phyloP scores from a whole-genome alignment of 139 green algal genomes.

The Chlamydomonas asymmetrica region DNA sequence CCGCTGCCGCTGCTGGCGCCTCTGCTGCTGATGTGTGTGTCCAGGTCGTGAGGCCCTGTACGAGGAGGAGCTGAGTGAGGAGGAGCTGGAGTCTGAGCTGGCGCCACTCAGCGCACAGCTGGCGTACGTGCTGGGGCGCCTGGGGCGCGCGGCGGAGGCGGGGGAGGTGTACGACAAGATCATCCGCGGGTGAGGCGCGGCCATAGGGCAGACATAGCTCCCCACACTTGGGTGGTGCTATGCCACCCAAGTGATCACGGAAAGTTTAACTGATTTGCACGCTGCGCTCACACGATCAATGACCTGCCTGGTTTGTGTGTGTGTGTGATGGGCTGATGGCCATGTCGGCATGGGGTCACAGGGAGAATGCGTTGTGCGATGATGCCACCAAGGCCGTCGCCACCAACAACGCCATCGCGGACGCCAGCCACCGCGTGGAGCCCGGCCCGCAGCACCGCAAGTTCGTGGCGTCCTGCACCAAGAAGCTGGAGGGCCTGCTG shows the following conservation, averaged over 20 bases:
- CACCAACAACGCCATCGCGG: conserved; percentile 66
- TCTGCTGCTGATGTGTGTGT: no score
- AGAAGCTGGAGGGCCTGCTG: conserved; percentile 70
- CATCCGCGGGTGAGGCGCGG: conserved; percentile 19
- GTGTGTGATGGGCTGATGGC: no score
- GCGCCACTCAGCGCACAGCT: conserved; percentile 80
- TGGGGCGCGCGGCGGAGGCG: conserved; percentile 49
- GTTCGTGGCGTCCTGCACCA: conserved; percentile 56
- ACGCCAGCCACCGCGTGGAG: conserved; percentile 20
- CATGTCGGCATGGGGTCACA: background rate
- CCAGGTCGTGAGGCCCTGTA: conserved; percentile 83
- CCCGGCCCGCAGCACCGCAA: conserved; percentile 43
- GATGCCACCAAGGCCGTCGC: conserved; percentile 59
- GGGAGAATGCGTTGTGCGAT: conserved; percentile 41
- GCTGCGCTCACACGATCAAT: no score
- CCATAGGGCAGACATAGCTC: no score
- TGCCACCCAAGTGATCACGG: no score
- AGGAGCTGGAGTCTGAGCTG: conserved; percentile 88
- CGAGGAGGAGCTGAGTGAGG: conserved; percentile 82
- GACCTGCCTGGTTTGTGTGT: no score
- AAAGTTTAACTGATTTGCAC: no score
- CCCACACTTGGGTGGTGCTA: no score
- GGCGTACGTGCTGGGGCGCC: conserved; percentile 66
- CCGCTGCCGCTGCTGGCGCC: background rate
- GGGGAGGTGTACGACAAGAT: conserved; percentile 45